phyloP scores from a whole-genome alignment of 2,329 filamentous ascomycete genomes.

The Lecanosticta acicola region DNA sequence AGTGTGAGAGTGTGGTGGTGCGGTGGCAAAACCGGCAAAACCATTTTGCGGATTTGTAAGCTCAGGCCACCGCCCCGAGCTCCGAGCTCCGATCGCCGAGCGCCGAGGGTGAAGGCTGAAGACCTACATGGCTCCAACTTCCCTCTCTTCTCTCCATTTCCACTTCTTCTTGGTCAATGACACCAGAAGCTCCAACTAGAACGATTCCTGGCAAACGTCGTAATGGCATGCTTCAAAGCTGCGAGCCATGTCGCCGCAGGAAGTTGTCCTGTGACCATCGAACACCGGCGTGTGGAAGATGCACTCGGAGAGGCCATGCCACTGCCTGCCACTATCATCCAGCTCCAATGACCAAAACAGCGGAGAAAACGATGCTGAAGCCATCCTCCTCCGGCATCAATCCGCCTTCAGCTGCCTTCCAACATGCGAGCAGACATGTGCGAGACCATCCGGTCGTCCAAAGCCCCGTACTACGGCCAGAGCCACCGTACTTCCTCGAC shows the following conservation, averaged over 20 bases:
- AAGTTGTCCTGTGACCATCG: slow-evolving; percentile 25
- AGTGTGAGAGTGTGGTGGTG: no score
- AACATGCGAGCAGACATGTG: background rate
- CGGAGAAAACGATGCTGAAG: background rate
- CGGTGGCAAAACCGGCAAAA: no score
- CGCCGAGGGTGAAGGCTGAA: background rate
- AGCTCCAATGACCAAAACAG: slow-evolving; percentile 19
- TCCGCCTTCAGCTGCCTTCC: background rate
- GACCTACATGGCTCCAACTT: background rate
- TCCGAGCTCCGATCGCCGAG: slow-evolving; percentile 1
- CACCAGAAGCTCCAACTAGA: background rate
- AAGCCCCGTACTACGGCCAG: background rate
- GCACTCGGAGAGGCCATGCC: slow-evolving; percentile 14
- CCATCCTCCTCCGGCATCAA: slow-evolving; percentile 1
- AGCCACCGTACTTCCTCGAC: slow-evolving; percentile 5
- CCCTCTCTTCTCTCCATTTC: background rate
- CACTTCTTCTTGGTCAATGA: background rate
- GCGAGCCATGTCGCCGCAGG: slow-evolving; percentile 22
- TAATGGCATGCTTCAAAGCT: slow-evolving; percentile 23
- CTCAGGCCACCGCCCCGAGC: no score
- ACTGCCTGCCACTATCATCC: slow-evolving; percentile 22
- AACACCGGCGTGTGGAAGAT: slow-evolving; percentile 19
- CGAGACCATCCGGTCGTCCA: background rate
- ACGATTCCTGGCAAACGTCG: slow-evolving; percentile 19
- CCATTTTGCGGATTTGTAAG: no score